These are phyloP conservation scores for Malassezia furfur DNA, from an alignment of 1,284 basidiomycete genomes.

Conservation along the genomic window DNA sequence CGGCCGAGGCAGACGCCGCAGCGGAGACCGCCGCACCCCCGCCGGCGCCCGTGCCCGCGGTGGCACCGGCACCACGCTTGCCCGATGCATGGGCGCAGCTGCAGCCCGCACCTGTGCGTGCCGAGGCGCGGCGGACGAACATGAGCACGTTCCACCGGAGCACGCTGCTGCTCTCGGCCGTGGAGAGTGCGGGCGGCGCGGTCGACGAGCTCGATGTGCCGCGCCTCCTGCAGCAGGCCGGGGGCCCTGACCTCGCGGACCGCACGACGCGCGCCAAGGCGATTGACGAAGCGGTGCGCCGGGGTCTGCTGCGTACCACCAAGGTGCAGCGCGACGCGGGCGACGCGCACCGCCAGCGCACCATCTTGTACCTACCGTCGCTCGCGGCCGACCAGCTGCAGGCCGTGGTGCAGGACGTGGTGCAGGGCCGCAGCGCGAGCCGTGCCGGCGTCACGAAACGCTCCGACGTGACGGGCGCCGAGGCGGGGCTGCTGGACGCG, in stretches of 20 bases:
- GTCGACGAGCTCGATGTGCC: conserved; percentile 15
- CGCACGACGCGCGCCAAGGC: conserved; percentile 14
- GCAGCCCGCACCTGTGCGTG: not conserved
- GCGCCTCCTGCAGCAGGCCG: not conserved
- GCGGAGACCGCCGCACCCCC: not conserved
- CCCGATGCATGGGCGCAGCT: not conserved
- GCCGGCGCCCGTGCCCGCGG: not conserved
- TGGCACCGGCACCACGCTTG: not conserved
- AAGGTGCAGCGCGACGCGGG: conserved; percentile 8
- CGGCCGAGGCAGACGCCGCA: not conserved
- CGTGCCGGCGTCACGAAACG: not conserved
- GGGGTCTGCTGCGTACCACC: conserved; percentile 4
- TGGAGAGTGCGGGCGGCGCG: conserved; percentile 6
- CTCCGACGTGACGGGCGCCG: conserved; percentile 1
- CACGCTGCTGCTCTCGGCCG: not conserved
- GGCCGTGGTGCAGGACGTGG: not conserved
- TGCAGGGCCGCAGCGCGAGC: not conserved
- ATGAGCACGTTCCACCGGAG: conserved; percentile 16
- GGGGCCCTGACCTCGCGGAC: conserved; percentile 2
- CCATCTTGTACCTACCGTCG: not conserved
- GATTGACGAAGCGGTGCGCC: conserved; percentile 3
- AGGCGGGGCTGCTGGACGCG: conserved; percentile 12
- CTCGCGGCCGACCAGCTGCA: not conserved
- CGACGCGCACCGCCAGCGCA: conserved; percentile 8
- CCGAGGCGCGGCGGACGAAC: conserved; percentile 7